Percentiles rank a stretch among this genome's conserved stretches.
phyloP scores from a whole-genome alignment of 768 basidiomycete species.

The Phanerochaete sordida region DNA sequence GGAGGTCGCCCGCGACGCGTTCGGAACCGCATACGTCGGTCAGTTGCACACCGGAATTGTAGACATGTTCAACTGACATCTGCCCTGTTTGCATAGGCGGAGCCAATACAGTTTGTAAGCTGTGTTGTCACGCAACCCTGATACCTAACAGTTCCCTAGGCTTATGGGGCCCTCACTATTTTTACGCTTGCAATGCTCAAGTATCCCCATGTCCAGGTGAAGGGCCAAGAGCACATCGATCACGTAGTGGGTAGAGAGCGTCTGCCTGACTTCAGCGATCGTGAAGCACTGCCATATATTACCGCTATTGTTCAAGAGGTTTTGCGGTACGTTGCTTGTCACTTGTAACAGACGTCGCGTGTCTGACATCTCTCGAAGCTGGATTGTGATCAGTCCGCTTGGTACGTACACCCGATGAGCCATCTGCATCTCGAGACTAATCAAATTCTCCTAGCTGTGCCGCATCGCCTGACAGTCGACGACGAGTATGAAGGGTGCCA shows the following conservation, averaged over 20 bases:
- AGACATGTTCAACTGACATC: not conserved
- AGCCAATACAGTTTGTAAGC: not conserved
- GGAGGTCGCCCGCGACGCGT: slow-evolving; percentile 2
- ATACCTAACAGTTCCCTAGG: not conserved
- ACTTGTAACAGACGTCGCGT: not conserved
- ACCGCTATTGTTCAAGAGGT: slow-evolving; percentile 21
- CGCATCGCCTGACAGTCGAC: not conserved
- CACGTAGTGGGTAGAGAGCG: slow-evolving; percentile 18
- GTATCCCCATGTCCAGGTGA: slow-evolving; percentile 13
- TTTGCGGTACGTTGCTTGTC: slow-evolving; percentile 16
- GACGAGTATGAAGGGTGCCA: slow-evolving; percentile 1
- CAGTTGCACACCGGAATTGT: not conserved
- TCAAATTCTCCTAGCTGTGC: not conserved
- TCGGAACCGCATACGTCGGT: slow-evolving; percentile 23
- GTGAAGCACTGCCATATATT: slow-evolving; percentile 22
- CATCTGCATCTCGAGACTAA: not conserved
- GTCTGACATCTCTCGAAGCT: not conserved
- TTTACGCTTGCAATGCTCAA: slow-evolving; percentile 14
- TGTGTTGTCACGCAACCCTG: not conserved
- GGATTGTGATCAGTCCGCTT: not conserved
- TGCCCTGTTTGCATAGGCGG: not conserved
- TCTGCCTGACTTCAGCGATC: slow-evolving; percentile 21
- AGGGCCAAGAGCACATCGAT: slow-evolving; percentile 13
- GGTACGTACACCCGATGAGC: not conserved
- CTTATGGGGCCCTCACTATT: not conserved